A percentile compares a stretch with the other conserved stretches of the same genome.
Evolutionary conservation across 1,139 yeast species (phyloP).

Genomic region (Debaryomyces sp.): DNA sequence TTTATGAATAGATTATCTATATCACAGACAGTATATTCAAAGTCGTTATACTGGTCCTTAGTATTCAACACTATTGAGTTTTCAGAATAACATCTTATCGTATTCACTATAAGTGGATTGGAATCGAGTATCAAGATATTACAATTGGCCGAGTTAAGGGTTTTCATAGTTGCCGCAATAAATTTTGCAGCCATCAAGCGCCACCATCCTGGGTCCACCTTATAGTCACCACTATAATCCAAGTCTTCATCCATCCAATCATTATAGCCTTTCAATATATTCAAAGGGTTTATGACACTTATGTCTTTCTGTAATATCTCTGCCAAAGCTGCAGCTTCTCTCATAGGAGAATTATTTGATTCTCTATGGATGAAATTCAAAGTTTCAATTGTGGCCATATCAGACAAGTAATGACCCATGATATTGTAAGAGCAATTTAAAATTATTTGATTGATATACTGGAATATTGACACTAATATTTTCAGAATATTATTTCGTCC

Average conservation of each 20-base stretch:
- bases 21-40: constrained; percentile 18
- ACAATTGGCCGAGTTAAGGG: constrained; percentile 29
- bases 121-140: constrained; percentile 16
- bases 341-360: constrained; percentile 34
- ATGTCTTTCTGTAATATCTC: constrained; percentile 38
- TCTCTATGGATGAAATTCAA: constrained; percentile 46
- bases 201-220: constrained; percentile 9
- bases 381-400: constrained; percentile 46
- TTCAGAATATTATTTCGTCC: constrained; percentile 37
- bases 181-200: constrained; percentile 20
- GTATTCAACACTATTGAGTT: not conserved
- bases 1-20: constrained; percentile 13
- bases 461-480: constrained; percentile 32
- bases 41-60: constrained; percentile 20
- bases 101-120: not conserved
- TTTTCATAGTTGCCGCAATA: constrained; percentile 24
- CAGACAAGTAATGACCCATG: constrained; percentile 34
- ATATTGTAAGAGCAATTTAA: not conserved
- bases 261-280: constrained; percentile 40
- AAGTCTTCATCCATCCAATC: constrained; percentile 27
- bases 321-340: constrained; percentile 46
- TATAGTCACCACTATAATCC: constrained; percentile 43
- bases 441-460: constrained; percentile 20
- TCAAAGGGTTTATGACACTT: constrained; percentile 25
- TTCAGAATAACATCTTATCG: not conserved